Conservation (phyloP, 805 yeast genomes). For the Zygoascus bituminiphila region DNA sequence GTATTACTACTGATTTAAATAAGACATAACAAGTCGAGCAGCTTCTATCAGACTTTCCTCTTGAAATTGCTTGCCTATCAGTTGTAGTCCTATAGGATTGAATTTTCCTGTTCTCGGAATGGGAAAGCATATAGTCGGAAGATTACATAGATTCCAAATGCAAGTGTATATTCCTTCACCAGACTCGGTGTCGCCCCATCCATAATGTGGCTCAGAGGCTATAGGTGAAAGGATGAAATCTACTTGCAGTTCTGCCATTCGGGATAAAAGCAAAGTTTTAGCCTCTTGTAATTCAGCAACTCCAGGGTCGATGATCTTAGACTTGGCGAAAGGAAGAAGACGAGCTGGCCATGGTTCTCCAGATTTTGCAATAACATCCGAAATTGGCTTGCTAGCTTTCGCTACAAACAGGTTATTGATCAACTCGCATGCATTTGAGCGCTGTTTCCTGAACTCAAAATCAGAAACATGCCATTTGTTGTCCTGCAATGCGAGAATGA, state of each 20-base stretch:
- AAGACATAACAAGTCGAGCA: not conserved
- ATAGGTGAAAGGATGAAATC: conserved; percentile 7
- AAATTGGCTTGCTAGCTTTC: conserved; percentile 3
- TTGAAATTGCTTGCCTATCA: not conserved
- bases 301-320: not conserved
- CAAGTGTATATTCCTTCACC: conserved; percentile 7
- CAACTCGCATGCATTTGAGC: not conserved
- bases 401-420: conserved; percentile 1
- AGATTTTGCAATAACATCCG: conserved; percentile 1
- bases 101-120: not conserved
- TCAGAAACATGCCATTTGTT: conserved; percentile 5
- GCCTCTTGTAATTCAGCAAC: not conserved
- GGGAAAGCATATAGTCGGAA: conserved; percentile 5
- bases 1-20: too few relatives aligned
- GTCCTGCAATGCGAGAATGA: not conserved
- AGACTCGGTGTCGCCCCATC: conserved; percentile 5
- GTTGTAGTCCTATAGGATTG: conserved; percentile 1
- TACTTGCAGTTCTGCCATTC: not conserved
- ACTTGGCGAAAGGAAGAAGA: not conserved
- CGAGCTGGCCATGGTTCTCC: conserved; percentile 9
- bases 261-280: not conserved
- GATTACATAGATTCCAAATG: conserved; percentile 9
- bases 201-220: not conserved
- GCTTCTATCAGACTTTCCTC: not conserved
- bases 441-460: not conserved